Evolutionary conservation across 805 yeast genomes (phyloP).

Genomic region (Yarrowia alimentaria): DNA sequence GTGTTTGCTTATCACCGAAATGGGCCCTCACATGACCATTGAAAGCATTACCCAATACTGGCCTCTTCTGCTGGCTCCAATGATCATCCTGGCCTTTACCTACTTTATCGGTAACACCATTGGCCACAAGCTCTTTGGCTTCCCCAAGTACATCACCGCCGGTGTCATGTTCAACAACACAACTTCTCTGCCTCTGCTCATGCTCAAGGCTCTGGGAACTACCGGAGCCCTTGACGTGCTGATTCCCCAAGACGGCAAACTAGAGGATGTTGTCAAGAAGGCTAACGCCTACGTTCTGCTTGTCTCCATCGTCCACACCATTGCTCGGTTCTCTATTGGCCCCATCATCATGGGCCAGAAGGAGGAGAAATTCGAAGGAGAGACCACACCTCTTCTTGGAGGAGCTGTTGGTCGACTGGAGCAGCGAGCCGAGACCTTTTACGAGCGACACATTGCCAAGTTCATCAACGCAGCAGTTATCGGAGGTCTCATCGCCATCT

Average conservation of each 20-base stretch:
- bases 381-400: constrained; percentile 22
- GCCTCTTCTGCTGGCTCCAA: constrained; percentile 31
- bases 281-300: constrained; percentile 32
- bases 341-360: constrained; percentile 30
- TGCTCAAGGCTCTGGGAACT: constrained; percentile 29
- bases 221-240: constrained; percentile 31
- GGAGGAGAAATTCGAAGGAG: constrained; percentile 15
- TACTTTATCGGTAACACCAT: constrained; percentile 29
- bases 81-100: constrained; percentile 23
- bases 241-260: constrained; percentile 29
- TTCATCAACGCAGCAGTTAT: constrained; percentile 32
- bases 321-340: constrained; percentile 32
- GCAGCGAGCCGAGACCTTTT: constrained; percentile 5
- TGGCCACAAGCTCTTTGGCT: constrained; percentile 27
- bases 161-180: constrained; percentile 33
- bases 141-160: constrained; percentile 31
- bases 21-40: constrained; percentile 32
- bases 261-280: constrained; percentile 27
- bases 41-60: constrained; percentile 29
- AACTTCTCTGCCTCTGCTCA: constrained; percentile 31
- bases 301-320: constrained; percentile 31
- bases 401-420: constrained; percentile 3
- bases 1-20: constrained; percentile 30
- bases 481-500: constrained; percentile 31
- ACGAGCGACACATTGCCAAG: constrained; percentile 20